phyloP scores from a whole-genome alignment of 768 basidiomycete genomes.

The Boletus reticulatus region DNA sequence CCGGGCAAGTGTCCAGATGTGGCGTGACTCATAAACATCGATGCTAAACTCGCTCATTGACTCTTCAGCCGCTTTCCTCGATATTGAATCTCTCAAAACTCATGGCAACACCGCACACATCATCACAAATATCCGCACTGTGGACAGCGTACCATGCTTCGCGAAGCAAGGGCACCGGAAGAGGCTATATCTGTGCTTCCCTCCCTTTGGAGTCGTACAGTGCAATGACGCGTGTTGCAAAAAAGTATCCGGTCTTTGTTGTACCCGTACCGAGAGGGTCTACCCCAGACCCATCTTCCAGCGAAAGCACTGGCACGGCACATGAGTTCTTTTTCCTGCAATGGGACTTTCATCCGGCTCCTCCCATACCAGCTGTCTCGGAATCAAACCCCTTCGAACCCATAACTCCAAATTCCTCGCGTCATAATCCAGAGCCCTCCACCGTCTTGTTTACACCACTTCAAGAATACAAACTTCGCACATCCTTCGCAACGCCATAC shows the following conservation, averaged over 20 bases:
- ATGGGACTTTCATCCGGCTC: slow-evolving; percentile 82
- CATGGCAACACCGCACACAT: slow-evolving; percentile 62
- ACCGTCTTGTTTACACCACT: slow-evolving; percentile 92
- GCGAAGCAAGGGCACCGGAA: slow-evolving; percentile 75
- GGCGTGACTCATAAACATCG: neutral
- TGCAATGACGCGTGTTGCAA: slow-evolving; percentile 62
- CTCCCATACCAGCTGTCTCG: slow-evolving; percentile 51
- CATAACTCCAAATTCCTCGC: slow-evolving; percentile 17
- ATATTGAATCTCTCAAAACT: slow-evolving; percentile 78
- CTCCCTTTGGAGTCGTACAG: slow-evolving; percentile 72
- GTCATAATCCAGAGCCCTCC: slow-evolving; percentile 51
- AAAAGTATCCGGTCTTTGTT: slow-evolving; percentile 75
- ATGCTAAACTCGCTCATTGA: neutral
- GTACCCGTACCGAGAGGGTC: slow-evolving; percentile 69
- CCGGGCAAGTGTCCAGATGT: slow-evolving; percentile 41
- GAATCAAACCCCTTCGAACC: slow-evolving; percentile 45
- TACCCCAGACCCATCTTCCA: slow-evolving; percentile 23
- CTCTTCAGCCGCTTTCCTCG: slow-evolving; percentile 66
- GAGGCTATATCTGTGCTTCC: slow-evolving; percentile 82
- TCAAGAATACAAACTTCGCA: slow-evolving; percentile 86
- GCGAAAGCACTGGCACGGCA: slow-evolving; percentile 37
- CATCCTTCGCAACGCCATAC: slow-evolving; percentile 86
- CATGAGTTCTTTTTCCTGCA: slow-evolving; percentile 86
- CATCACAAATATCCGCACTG: slow-evolving; percentile 71
- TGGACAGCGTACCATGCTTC: slow-evolving; percentile 91